Evolutionary conservation across 2,329 filamentous ascomycete species (phyloP).

Genomic region (Ceratocystis lukuohia): DNA sequence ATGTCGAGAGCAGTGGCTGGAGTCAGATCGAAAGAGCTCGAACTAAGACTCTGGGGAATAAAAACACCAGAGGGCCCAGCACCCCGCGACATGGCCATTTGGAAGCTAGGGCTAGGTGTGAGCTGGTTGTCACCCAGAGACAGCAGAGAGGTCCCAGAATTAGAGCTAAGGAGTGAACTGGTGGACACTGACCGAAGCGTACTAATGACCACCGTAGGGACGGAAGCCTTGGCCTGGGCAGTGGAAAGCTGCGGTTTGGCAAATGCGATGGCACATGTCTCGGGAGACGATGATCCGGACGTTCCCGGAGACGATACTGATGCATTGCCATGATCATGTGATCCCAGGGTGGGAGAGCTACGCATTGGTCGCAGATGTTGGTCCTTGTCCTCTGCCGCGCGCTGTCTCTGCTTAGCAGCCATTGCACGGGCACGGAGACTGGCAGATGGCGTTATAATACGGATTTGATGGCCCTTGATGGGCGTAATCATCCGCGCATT

Average conservation of each 20-base stretch:
- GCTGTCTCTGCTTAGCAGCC: conserved; percentile 6
- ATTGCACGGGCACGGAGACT: conserved; percentile 1
- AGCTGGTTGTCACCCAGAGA: conserved; percentile 1
- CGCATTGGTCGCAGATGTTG: conserved; percentile 15
- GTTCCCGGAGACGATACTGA: conserved; percentile 16
- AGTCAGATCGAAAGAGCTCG: conserved; percentile 16
- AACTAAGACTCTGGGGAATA: conserved; percentile 16
- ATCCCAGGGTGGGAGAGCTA: conserved; percentile 16
- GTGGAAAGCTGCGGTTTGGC: background rate
- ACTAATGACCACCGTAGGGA: conserved; percentile 9
- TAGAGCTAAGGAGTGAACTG: background rate
- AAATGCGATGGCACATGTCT: background rate
- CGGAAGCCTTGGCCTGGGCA: background rate
- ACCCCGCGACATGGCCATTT: conserved; percentile 17
- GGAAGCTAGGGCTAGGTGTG: conserved; percentile 15
- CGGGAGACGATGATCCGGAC: conserved; percentile 11
- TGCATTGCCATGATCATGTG: conserved; percentile 13
- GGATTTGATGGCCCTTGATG: conserved; percentile 7
- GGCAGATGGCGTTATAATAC: conserved; percentile 10
- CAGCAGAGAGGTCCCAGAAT: conserved; percentile 12
- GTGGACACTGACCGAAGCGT: background rate
- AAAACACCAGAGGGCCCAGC: conserved; percentile 18
- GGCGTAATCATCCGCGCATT: conserved; percentile 16
- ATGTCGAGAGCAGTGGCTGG: conserved; percentile 26
- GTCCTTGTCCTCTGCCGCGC: background rate